Evolutionary conservation across 2,329 filamentous ascomycete species (phyloP), one percentile per base, ranked within the genome.

Genomic region (Fusarium nygamai): DNA sequence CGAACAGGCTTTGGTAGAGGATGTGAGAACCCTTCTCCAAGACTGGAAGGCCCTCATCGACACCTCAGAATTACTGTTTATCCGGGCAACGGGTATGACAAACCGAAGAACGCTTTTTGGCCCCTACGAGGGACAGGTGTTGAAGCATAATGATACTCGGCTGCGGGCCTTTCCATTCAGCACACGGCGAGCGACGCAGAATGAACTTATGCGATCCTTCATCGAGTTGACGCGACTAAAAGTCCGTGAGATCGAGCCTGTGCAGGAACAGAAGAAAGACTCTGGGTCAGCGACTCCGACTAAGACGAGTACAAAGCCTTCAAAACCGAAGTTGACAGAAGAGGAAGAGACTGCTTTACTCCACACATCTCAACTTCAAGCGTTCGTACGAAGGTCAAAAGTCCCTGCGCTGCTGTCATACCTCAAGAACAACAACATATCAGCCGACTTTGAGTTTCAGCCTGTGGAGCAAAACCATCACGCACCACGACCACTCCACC

Each of bases 201-300:
- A 93, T 54, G 96, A 99, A 82, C 90, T 99, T 0, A 96, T 98
- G 93, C 91, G 96, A 44, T 93, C 93, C 2, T 99, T 98, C 78
- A 93, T 97, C 71, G 96, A 99, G 84, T 88, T 99, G 38, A 99
- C 96, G 0, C 88, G 96, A 22, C 88, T 98, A 22, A 98, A 99
- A 82, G 88, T 98, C 53, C 91, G 90, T 56, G 92, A 93, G 71
- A 89, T 98, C 34, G 89, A 94, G 66, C 92, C 94, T 72, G 88
- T 86, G 7, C 88, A 91, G 19, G 86, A 87, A 68, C 81, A 82
- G 39, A 88, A 85, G 76, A 83, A 82, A 74, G 82, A 83, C 44
- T n/a, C 29, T 5, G 83, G 88, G 22, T 61, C 76, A 4, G 68
- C 80, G 78, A 82, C 78, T 65, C 77, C 70, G 24, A 74, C 73